Evolutionary conservation across 176 grass and related monocot genomes (phyloP), one percentile per base, ranked within the genome.

Genomic region (Dactylis glomerata): DNA sequence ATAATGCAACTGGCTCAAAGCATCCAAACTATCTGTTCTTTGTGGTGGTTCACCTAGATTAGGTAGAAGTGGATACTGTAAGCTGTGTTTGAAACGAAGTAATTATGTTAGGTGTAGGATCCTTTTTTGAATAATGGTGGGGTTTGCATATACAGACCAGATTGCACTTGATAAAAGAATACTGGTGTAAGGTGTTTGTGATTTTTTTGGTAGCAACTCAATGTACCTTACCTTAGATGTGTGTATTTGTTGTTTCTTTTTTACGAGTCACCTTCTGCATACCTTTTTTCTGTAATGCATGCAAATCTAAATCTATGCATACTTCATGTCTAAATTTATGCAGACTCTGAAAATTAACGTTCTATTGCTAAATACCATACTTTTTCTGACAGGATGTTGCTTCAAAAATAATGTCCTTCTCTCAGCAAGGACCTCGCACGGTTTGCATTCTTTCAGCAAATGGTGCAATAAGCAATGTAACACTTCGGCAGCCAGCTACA

Each of bases 391-490:
- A 99, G 97, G 97, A 99, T 91, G 92, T 99, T 72, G 92, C 97
- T 74, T 99, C 97, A 82, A 96, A 99, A 91, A 99, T 99, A 78
- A 96, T 99, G 97, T 85, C 93, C 6, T 99, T 99, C 82, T 99
- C 97, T 62, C 93, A 99, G 80, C 97, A 99, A 99, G 93, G 97
- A 24, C 89, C 93, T 78, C 93, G 97, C 31, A 94, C 93, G 68
- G 90, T 99, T 59, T 99, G 97, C 84, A 92, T 99, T 86, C 97
- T 99, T 78, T 96, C 97, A 61, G 97, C 97, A 1, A 99, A 99
- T 68, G 97, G 97, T 82, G 93, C 92, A 50, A 92, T 99, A 85
- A 94, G 93, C 73, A 94, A 99, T 89, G 97, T 99, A 51, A 96
- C 97, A 36, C 93, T 99, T 77, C 84, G 93, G 68, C 97, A 99